Evolutionary conservation across 257 asterid species (phyloP).

Genomic region (Przewalskia tangutica): DNA sequence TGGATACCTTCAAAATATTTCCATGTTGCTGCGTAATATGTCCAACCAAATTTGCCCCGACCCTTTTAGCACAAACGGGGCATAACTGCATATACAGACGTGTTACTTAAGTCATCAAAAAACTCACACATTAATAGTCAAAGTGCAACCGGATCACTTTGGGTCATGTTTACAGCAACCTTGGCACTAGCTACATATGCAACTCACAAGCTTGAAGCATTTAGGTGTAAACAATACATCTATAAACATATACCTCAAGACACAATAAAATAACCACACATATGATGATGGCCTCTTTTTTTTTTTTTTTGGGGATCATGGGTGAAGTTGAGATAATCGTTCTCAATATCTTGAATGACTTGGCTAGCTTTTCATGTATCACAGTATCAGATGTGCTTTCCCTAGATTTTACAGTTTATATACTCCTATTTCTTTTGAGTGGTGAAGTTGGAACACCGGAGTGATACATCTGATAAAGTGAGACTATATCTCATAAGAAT

Average conservation of each 20-base stretch:
- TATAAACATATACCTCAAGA: neutral
- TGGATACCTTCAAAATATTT: neutral
- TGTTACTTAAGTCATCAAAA: neutral
- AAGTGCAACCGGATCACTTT: neutral
- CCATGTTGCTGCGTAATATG: constrained; percentile 8
- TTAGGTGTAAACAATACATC: neutral
- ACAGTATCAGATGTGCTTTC: neutral
- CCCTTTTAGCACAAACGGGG: neutral
- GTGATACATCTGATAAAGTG: neutral
- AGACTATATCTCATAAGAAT: neutral
- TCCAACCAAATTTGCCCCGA: neutral
- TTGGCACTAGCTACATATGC: neutral
- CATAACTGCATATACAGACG: neutral
- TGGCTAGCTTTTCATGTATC: too few species aligned
- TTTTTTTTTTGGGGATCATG: too few species aligned
- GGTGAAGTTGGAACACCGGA: too few species aligned
- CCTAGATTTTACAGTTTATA: too few species aligned
- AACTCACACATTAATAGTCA: neutral
- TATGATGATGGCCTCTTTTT: too few species aligned
- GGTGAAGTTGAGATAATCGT: too few species aligned
- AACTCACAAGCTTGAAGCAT: neutral
- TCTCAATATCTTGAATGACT: too few species aligned
- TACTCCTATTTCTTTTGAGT: too few species aligned
- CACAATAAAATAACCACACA: neutral
- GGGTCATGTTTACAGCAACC: neutral